These are phyloP conservation scores for Sanguinoderma infundibulare DNA, from an alignment of 1,284 basidiomycete genomes.

Conservation along the genomic window DNA sequence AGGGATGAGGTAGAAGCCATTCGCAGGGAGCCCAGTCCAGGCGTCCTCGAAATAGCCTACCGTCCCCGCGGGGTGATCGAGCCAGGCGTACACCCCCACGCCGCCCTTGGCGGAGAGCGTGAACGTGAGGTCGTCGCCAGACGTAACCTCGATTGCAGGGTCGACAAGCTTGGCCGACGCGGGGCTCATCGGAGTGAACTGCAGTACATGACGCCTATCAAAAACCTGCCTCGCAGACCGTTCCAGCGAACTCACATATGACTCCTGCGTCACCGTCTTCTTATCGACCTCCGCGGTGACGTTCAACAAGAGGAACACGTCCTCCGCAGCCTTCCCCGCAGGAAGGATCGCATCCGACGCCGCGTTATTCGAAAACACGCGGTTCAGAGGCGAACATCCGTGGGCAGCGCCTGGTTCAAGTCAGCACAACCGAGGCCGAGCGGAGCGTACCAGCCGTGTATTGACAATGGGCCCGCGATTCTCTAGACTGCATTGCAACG, in stretches of 20 bases:
- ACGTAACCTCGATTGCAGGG: constrained; percentile 47
- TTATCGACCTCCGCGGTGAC: constrained; percentile 50
- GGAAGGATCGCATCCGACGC: constrained; percentile 50
- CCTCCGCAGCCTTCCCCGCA: constrained; percentile 40
- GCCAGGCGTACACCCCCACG: constrained; percentile 61
- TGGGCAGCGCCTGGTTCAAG: neutral
- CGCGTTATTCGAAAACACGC: constrained; percentile 19
- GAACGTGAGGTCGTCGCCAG: constrained; percentile 45
- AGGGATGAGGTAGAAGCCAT: constrained; percentile 60
- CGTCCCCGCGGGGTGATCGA: constrained; percentile 59
- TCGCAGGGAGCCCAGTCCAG: constrained; percentile 44
- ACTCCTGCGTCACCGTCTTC: constrained; percentile 51
- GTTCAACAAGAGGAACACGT: constrained; percentile 58
- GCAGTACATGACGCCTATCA: neutral
- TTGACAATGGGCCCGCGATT: neutral
- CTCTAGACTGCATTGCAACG: neutral
- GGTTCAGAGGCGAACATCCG: neutral
- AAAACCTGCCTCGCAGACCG: neutral
- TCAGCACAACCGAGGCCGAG: neutral
- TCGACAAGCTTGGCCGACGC: constrained; percentile 50
- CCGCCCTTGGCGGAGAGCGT: constrained; percentile 56
- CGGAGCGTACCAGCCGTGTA: neutral
- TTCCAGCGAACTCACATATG: constrained; percentile 46
- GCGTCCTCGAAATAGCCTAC: constrained; percentile 57
- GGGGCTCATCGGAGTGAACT: constrained; percentile 60